Evolutionary conservation across 176 grass and related monocot genomes (phyloP), one percentile per base, ranked within the genome.

Genomic region (Hordeum marinum): DNA sequence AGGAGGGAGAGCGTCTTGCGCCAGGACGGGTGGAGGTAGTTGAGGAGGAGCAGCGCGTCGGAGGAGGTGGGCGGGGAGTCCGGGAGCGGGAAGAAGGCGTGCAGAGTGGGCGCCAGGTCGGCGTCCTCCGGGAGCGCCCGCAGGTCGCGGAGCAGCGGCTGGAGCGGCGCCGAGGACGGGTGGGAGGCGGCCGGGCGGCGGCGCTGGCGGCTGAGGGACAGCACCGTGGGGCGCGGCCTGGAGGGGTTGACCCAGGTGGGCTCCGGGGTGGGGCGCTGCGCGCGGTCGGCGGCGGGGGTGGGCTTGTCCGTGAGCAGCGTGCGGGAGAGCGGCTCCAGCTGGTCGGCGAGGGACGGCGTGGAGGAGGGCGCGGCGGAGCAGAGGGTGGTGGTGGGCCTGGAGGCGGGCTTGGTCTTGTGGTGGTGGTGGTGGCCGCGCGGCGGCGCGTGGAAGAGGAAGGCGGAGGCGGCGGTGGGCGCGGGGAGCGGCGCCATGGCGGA

Each of bases 231-330:
- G 86, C 73, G 90, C 80, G 96, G 89, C 76, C 82, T 89, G 87
- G 91, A 87, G 12, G 91, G 93, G 78, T 95, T 98, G 24, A 95
- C 87, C 96, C 91, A 94, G 52, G 85, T 92, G 32, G 91, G 91
- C 61, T 92, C 90, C 6, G 93, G 80, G 31, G 31, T 72, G 12
- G 83, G 77, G 80, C 42, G 55, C 32, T 61, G 58, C 58, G 20
- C n/a, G 9, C 31, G 27, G 35, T 46, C 45, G 41, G 64, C 52
- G 13, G 75, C 31, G 10, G 65, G 80, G 4, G 83, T 69, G 20
- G 82, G 87, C 50, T 90, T 90, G 46, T 90, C 85, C 39, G 78
- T 84, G 86, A 98, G 96, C 20, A 98, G 91, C 68, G 81, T 83
- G 43, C 89, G 85, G 58, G 89, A 87, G 34, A 98, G 87, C 6